Percentiles rank a stretch among this genome's conserved stretches.
phyloP scores from a whole-genome alignment of 257 asterid genomes.

The Solanum ossicruentum region DNA sequence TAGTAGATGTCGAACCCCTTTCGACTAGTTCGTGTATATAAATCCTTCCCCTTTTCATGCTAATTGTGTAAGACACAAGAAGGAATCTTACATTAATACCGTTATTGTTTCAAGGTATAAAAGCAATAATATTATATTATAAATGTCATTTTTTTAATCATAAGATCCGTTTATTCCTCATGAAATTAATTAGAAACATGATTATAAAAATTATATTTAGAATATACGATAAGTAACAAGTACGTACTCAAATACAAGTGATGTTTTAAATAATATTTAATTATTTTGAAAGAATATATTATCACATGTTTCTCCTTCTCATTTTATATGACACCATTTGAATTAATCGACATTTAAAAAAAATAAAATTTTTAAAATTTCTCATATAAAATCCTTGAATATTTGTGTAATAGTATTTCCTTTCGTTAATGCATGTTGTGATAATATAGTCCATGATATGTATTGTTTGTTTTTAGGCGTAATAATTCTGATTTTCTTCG shows the following conservation, averaged over 20 bases:
- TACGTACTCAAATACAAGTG: not conserved
- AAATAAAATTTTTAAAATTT: too few relatives aligned
- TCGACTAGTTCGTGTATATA: too few relatives aligned
- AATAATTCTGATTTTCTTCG: not conserved
- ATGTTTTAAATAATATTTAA: not conserved
- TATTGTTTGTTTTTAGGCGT: not conserved
- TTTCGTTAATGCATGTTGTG: not conserved
- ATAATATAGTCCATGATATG: not conserved
- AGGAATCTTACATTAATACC: constrained; percentile 18
- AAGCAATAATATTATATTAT: not conserved
- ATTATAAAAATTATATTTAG: not conserved
- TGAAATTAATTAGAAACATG: not conserved
- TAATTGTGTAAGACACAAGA: not conserved
- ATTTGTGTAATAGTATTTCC: too few relatives aligned
- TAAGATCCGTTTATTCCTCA: not conserved
- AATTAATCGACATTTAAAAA: too few relatives aligned
- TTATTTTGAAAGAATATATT: not conserved
- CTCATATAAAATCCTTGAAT: too few relatives aligned
- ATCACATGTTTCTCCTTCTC: not conserved
- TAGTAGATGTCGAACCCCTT: too few relatives aligned
- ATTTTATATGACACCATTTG: too few relatives aligned
- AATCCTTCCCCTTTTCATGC: not conserved
- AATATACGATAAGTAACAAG: not conserved
- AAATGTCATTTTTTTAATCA: not conserved
- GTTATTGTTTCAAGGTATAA: not conserved